Evolutionary conservation across 169 alveolate species (phyloP).

Genomic region (Eimeria tenella): DNA sequence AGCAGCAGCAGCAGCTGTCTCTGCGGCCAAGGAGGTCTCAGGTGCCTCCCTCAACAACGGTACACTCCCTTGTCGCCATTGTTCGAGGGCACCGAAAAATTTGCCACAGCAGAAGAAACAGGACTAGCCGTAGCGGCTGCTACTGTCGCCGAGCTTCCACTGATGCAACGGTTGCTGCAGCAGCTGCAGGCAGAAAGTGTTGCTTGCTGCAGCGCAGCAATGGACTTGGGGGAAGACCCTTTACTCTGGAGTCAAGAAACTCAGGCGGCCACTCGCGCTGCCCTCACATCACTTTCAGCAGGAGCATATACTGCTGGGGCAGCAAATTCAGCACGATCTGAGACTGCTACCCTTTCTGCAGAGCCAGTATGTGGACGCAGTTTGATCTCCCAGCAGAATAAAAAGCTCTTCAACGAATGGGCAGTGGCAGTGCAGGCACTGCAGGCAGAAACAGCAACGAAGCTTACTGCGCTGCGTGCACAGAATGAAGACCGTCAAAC

Average conservation of each 20-base stretch:
- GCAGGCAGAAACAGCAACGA: constrained; percentile 18
- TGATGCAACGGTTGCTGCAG: constrained; percentile 51
- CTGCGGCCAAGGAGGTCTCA: constrained; percentile 1
- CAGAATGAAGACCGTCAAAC: neutral
- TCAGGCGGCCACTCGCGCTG: constrained; percentile 36
- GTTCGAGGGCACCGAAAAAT: neutral
- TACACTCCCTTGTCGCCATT: neutral
- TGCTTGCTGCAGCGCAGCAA: constrained; percentile 54
- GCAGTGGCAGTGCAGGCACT: neutral
- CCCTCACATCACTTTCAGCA: constrained; percentile 3
- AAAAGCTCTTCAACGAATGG: constrained; percentile 12
- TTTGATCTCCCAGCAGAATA: constrained; percentile 10
- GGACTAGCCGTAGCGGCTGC: constrained; percentile 31
- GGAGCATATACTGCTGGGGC: constrained; percentile 29
- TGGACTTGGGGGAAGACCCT: neutral
- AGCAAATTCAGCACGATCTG: neutral
- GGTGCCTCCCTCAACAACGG: neutral
- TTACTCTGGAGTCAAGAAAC: constrained; percentile 18
- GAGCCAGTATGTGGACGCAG: neutral
- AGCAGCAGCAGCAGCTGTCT: constrained; percentile 43
- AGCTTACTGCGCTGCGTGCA: constrained; percentile 37
- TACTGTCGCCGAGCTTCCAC: constrained; percentile 44
- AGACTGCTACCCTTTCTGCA: neutral
- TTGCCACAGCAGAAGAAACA: constrained; percentile 21
- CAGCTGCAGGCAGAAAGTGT: constrained; percentile 46